phyloP scores from a whole-genome alignment of 306 rosid species.

The Sphenostylis stenocarpa region DNA sequence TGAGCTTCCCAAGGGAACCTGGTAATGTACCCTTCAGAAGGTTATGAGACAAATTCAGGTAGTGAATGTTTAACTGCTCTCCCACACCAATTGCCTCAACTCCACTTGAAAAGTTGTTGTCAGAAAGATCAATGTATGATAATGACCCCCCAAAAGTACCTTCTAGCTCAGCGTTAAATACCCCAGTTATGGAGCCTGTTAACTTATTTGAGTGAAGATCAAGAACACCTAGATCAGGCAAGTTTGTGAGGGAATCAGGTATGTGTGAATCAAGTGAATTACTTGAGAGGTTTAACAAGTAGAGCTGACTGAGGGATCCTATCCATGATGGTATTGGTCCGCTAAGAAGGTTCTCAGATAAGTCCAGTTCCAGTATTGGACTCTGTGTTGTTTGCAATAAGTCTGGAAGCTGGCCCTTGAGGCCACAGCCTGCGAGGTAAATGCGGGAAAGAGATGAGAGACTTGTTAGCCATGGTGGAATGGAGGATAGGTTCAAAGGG shows the following conservation, averaged over 20 bases:
- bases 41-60: constrained; percentile 66
- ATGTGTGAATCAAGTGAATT: constrained; percentile 58
- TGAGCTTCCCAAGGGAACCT: constrained; percentile 43
- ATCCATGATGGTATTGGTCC: constrained; percentile 70
- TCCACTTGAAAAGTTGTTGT: constrained; percentile 59
- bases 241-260: constrained; percentile 51
- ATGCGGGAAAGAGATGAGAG: constrained; percentile 48
- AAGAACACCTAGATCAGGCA: constrained; percentile 48
- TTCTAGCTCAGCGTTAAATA: constrained; percentile 35
- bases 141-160: constrained; percentile 41
- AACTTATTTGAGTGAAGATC: constrained; percentile 77
- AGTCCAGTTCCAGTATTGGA: constrained; percentile 66
- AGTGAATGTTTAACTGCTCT: constrained; percentile 43
- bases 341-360: constrained; percentile 54
- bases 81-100: constrained; percentile 44
- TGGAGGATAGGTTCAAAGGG: constrained; percentile 46
- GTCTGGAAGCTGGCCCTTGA: constrained; percentile 56
- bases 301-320: constrained; percentile 53
- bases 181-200: constrained; percentile 45
- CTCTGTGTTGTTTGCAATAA: constrained; percentile 29
- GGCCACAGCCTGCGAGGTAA: constrained; percentile 60
- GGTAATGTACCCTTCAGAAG: constrained; percentile 53
- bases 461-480: constrained; percentile 51
- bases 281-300: constrained; percentile 61
- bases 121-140: constrained; percentile 59